Percentiles rank a stretch among this genome's conserved stretches.
These are phyloP conservation scores for Piper betle DNA, from an alignment of 164 flowering plant species.

Conservation along the genomic window DNA sequence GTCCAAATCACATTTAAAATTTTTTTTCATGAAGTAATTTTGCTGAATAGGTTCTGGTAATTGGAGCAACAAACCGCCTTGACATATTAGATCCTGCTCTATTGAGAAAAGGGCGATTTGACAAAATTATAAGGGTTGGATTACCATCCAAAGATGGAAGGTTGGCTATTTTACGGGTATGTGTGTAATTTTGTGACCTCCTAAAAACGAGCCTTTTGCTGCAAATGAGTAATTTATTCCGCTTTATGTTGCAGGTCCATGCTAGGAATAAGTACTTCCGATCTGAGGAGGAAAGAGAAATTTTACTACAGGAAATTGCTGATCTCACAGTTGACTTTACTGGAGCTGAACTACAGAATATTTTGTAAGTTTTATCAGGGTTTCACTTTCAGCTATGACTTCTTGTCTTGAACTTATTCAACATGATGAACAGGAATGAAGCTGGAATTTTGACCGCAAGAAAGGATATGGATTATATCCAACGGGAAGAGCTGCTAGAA, in stretches of 20 bases:
- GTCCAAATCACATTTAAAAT: background rate
- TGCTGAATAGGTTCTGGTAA: constrained; percentile 67
- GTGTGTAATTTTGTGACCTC: background rate
- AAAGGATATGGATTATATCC: constrained; percentile 87
- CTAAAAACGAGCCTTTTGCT: no score
- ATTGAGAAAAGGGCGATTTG: constrained; percentile 93
- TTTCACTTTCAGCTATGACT: constrained; percentile 4
- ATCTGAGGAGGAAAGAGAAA: constrained; percentile 75
- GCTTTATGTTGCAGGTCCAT: constrained; percentile 50
- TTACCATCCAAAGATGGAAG: constrained; percentile 93
- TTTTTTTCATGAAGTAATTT: constrained; percentile 11
- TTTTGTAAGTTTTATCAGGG: constrained; percentile 35
- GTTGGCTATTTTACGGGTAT: constrained; percentile 79
- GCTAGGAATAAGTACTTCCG: constrained; percentile 84
- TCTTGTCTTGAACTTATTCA: background rate
- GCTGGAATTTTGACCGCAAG: constrained; percentile 96
- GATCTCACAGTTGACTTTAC: constrained; percentile 83
- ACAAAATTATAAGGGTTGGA: constrained; percentile 93
- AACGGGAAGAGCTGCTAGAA: constrained; percentile 78
- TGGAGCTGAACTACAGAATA: constrained; percentile 96
- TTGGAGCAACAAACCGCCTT: constrained; percentile 93
- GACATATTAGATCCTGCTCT: constrained; percentile 98
- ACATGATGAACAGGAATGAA: constrained; percentile 57
- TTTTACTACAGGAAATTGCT: constrained; percentile 65
- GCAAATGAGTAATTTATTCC: background rate